Evolutionary conservation across 306 rosid genomes (phyloP), one percentile per base, ranked within the genome.

Genomic region (Quercus agrifolia): DNA sequence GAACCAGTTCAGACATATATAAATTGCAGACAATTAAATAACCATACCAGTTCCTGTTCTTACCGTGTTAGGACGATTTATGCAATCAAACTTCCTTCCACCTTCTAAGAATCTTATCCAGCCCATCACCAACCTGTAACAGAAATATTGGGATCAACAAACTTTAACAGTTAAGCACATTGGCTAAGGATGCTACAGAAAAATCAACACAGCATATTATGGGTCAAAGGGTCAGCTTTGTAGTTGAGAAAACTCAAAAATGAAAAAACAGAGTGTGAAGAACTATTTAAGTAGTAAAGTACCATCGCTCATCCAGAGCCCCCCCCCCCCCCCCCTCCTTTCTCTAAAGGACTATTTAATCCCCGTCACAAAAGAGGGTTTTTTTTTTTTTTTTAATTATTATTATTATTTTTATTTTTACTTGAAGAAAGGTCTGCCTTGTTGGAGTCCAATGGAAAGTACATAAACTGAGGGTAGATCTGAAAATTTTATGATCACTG

Each of bases 21-120:
- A 20, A 30, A 77, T 70, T 54, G 79, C 67, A 67, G 74, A 75
- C 58, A 80, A 30, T 20, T 51, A 74, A 74, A 52, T 21, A 70
- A 19, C 49, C 28, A 56, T 28, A 38, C 38, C 66, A 55, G 51
- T 56, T 31, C 41, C 71, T 73, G 81, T 79, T 63, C 92, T 91
- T 91, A 94, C 99, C 8, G 66, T 87, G 88, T 91, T 91, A 63
- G 96, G 98, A 79, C 85, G 86, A 83, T 85, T 83, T 66, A 94
- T 86, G 90, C 99, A 92, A 85, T 92, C 94, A 86, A 74, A 90
- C 61, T 72, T 75, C 79, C 80, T 84, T 67, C 81, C 78, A 64
- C 89, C 89, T 87, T 92, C 94, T 74, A 82, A 76, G 78, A 94
- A 94, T 79, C 97, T 90, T 83, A 92, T 70, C 98, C 98, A 91